Evolutionary conservation across 352 stramenopile genomes (phyloP).

Genomic region (Globisporangium nagaii): DNA sequence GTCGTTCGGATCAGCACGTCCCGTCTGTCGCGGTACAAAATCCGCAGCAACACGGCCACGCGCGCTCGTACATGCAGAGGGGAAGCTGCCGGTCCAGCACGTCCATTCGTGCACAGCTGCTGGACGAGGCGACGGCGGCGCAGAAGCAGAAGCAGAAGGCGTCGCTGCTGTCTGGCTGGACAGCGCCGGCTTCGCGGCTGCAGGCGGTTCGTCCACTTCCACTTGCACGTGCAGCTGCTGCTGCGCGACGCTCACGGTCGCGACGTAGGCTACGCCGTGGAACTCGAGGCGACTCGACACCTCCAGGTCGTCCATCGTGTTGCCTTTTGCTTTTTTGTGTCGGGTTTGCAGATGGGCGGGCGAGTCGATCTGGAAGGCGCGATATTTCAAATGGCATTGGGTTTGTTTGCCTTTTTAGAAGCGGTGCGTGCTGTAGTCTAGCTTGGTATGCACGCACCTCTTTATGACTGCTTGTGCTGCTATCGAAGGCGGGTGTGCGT

Average conservation of each 20-base stretch:
- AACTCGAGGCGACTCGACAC: constrained; percentile 57
- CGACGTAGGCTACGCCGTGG: constrained; percentile 69
- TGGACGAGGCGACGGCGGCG: neutral
- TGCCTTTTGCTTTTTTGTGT: neutral
- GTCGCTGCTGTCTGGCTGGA: neutral
- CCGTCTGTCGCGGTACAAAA: too few relatives aligned
- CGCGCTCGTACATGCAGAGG: constrained; percentile 25
- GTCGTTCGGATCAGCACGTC: too few relatives aligned
- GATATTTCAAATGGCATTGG: neutral
- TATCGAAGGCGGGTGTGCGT: neutral
- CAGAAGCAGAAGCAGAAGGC: neutral
- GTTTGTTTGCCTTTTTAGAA: neutral
- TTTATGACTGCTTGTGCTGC: neutral
- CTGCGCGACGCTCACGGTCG: constrained; percentile 51
- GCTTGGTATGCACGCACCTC: too few relatives aligned
- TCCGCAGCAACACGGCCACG: neutral
- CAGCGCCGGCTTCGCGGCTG: too few relatives aligned
- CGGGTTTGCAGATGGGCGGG: neutral
- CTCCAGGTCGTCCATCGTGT: constrained; percentile 45
- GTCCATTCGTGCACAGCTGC: constrained; percentile 4
- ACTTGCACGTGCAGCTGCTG: constrained; percentile 68
- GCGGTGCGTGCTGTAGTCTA: too few relatives aligned
- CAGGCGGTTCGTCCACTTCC: constrained; percentile 40
- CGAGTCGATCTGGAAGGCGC: neutral
- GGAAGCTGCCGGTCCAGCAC: constrained; percentile 65